phyloP scores from a whole-genome alignment of 139 green algal genomes.

The Chlorella sp. region DNA sequence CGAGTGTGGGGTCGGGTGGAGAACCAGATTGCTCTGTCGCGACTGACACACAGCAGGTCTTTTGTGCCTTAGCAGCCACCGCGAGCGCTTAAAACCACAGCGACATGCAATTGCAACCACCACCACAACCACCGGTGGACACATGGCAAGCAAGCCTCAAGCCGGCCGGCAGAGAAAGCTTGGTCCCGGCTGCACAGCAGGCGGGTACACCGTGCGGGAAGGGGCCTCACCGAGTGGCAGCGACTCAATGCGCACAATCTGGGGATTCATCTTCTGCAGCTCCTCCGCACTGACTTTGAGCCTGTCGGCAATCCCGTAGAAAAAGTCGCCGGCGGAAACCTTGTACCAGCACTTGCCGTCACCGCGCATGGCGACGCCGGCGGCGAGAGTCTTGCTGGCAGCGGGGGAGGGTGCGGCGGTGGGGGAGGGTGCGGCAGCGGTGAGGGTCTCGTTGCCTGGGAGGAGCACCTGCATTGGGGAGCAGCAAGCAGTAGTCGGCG shows the following conservation, averaged over 20 bases:
- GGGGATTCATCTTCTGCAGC: neutral
- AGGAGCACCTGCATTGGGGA: neutral
- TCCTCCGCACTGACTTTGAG: neutral
- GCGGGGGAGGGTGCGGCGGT: neutral
- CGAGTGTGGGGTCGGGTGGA: neutral
- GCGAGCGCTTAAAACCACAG: too few species aligned
- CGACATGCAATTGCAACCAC: too few species aligned
- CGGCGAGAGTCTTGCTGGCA: neutral
- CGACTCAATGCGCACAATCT: neutral
- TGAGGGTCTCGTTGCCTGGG: neutral
- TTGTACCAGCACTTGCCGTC: neutral
- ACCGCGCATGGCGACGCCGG: neutral
- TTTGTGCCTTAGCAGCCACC: too few species aligned
- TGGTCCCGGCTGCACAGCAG: neutral
- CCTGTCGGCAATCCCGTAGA: neutral
- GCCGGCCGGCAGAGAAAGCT: too few species aligned
- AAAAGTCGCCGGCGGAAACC: neutral
- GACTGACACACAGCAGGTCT: too few species aligned
- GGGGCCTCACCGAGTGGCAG: neutral
- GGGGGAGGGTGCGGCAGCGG: neutral
- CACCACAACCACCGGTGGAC: too few species aligned
- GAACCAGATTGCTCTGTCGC: too few species aligned
- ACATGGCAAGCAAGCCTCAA: too few species aligned
- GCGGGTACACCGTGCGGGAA: neutral
- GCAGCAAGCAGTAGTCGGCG: too few species aligned